A percentile compares a stretch with the other conserved stretches of the same genome.
Evolutionary conservation across 1,284 basidiomycete species (phyloP).

Genomic region (Apiotrichum mycotoxinovorans): DNA sequence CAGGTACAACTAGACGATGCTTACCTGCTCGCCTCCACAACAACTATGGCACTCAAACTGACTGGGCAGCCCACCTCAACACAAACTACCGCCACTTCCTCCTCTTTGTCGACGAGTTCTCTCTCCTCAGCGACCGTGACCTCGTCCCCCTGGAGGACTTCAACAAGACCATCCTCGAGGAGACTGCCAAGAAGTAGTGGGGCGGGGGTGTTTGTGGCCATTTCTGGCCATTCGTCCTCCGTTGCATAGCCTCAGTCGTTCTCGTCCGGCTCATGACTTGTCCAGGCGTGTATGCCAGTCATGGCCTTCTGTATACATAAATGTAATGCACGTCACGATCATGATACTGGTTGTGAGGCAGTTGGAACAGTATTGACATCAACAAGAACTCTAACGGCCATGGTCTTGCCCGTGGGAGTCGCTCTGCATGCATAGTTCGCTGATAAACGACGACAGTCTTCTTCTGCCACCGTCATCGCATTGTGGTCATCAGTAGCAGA

Average conservation of each 20-base stretch:
- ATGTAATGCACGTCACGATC: conserved; percentile 8
- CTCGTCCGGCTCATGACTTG: background rate
- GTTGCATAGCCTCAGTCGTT: too few relatives aligned
- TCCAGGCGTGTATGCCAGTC: too few relatives aligned
- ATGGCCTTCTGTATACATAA: conserved; percentile 3
- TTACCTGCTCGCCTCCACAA: too few relatives aligned
- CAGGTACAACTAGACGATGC: too few relatives aligned
- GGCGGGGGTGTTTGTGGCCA: background rate
- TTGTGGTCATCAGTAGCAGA: too few relatives aligned
- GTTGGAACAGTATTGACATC: background rate
- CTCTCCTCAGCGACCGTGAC: conserved; percentile 96
- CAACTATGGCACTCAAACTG: too few relatives aligned
- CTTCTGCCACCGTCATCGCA: too few relatives aligned
- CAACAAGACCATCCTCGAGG: conserved; percentile 89
- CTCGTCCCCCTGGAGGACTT: conserved; percentile 92
- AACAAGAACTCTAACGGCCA: too few relatives aligned
- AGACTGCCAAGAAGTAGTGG: conserved; percentile 47
- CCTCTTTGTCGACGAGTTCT: conserved; percentile 95
- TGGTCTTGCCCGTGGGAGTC: too few relatives aligned
- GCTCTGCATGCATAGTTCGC: too few relatives aligned
- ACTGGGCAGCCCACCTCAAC: conserved; percentile 94
- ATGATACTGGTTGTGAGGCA: background rate
- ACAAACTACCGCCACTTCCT: conserved; percentile 99
- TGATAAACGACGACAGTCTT: too few relatives aligned
- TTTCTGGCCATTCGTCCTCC: too few relatives aligned